Evolutionary conservation across 176 grass and related monocot genomes (phyloP), one percentile per base, ranked within the genome.

Genomic region (Secale cereale): DNA sequence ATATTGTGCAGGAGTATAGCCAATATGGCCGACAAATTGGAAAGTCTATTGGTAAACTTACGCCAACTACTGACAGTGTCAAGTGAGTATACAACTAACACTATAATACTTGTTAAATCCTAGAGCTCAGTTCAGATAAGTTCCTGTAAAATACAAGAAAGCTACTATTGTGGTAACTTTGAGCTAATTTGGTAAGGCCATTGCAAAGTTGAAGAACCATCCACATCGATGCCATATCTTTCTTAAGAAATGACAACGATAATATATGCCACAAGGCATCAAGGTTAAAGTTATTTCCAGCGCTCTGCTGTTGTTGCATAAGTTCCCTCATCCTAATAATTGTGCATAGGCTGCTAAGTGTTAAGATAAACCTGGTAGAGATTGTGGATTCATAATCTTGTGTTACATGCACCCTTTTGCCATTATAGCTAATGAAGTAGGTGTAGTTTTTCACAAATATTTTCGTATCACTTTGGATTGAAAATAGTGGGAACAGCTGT

Each of bases 11-110:
- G 90, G 90, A 94, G 86, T 80, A 83, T n/a, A 78, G 81, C 87
- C 89, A 82, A 89, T 76, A 80, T 70, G 87, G 92, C 78, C 82
- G 92, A 43, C 83, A 86, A 67, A 94, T 92, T 10, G 92, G 89
- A 10, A 94, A 94, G 46, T 94, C 87, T 23, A 92, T 94, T 57
- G 82, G 81, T 59, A 94, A 94, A 86, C 81, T 94, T 69, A 84
- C 87, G 54, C 92, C 92, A 3, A 94, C 81, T 32, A 86, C 83
- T 28, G 92, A 92, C 68, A 94, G 86, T 86, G 92, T 94, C 79
- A 94, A 68, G 92, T 94, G 41, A 70, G 60, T 63, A 59, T 46
- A 8, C 66, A 19, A 23, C 52, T 72, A 12, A 54, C 54, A 27
- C 33, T 65, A 20, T 28, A 28, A 10, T 50, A 65, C 22, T 65